Evolutionary conservation across 192 early-diverging fungal species (phyloP), one percentile per base, ranked within the genome.

Genomic region (Coemansia sp.): DNA sequence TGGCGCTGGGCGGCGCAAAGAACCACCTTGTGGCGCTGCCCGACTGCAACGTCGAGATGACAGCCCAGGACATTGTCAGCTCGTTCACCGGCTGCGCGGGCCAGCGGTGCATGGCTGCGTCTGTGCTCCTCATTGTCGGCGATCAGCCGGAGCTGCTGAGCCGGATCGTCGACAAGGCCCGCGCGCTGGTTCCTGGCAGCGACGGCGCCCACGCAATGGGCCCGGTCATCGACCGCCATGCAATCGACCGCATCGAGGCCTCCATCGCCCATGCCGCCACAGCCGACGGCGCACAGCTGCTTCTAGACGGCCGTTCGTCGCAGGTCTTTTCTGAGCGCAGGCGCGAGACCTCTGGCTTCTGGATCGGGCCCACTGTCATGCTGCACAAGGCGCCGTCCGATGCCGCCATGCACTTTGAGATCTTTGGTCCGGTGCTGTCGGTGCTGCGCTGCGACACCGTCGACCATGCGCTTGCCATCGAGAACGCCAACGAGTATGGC

Each of bases 401-500:
- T 55, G 41, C 62, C 10, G 90, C 90, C 27, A 75, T 92, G 64
- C 83, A 86, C 50, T 83, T 86, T 50, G 92, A 93, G 81, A 91
- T 93, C 55, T 93, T 93, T 83, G 92, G 92, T 8, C 92, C 92
- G 0, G 88, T 90, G 7, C 66, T 93, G 52, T 86, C 85, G 29
- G 81, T 93, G 42, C 74, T 86, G 61, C 74, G 82, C 14, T 83
- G 83, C 47, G 57, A 66, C 7, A 67, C 42, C 59, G 69, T 76
- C 20, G 87, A 88, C 27, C 85, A 87, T 58, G 92, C 92, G 0
- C 61, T 93, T 47, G 83, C 55, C 8, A 83, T 93, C 19, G 92
- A 92, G 72, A 91, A 91, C 47, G 84, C 82, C 17, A 89, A 87
- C 45, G 69, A 57, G 13, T 86, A 88, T 47, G 88, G 88, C 38